phyloP scores from a whole-genome alignment of 2,329 filamentous ascomycete genomes.

The Colletotrichum musicola region DNA sequence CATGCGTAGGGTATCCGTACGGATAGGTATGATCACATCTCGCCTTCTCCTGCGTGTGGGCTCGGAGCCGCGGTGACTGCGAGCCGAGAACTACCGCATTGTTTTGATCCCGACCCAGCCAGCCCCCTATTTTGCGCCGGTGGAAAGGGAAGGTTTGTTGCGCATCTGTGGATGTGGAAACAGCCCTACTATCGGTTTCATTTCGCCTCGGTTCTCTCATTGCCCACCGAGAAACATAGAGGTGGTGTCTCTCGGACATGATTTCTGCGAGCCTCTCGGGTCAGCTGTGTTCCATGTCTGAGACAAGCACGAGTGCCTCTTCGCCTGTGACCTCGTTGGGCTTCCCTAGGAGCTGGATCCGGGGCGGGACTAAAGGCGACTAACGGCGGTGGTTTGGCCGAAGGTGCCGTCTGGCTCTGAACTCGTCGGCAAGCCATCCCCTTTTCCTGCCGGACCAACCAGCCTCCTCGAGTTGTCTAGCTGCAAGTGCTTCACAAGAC shows the following conservation, averaged over 20 bases:
- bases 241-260: not conserved
- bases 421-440: slow-evolving; percentile 12
- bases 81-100: slow-evolving; percentile 6
- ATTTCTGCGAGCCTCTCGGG: not conserved
- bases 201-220: not conserved
- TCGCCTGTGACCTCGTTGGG: slow-evolving; percentile 30
- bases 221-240: not conserved
- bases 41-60: slow-evolving; percentile 5
- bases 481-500: slow-evolving; percentile 28
- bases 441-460: slow-evolving; percentile 25
- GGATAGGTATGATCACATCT: slow-evolving; percentile 4
- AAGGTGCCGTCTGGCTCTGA: slow-evolving; percentile 16
- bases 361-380: slow-evolving; percentile 29
- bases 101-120: not conserved
- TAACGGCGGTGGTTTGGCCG: slow-evolving; percentile 29
- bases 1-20: too few relatives aligned
- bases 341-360: slow-evolving; percentile 13
- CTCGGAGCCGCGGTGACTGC: not conserved
- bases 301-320: slow-evolving; percentile 21
- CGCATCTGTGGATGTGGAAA: too few relatives aligned
- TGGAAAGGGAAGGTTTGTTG: not conserved
- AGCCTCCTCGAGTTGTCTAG: slow-evolving; percentile 27
- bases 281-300: slow-evolving; percentile 19
- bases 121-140: slow-evolving; percentile 7
- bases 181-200: too few relatives aligned